These are phyloP conservation scores for Hylodesmum podocarpum DNA, from an alignment of 306 rosid species.

Conservation along the genomic window DNA sequence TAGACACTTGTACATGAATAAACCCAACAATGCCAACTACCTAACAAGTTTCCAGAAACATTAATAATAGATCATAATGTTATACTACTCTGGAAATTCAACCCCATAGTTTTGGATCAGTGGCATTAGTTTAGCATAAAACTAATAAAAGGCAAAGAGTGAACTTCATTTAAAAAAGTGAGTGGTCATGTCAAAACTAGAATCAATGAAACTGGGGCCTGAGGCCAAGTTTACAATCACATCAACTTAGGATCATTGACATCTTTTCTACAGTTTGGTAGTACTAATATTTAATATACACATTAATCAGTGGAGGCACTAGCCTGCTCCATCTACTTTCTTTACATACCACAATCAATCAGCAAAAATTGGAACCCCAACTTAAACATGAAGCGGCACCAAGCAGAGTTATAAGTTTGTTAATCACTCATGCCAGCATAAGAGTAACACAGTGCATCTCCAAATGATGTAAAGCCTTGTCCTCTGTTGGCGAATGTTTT, in stretches of 20 bases:
- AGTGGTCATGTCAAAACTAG: neutral
- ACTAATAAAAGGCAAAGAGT: neutral
- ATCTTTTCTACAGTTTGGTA: too few species aligned
- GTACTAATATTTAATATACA: neutral
- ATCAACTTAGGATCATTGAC: neutral
- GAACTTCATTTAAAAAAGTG: neutral
- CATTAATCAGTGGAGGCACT: neutral
- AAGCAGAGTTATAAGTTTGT: neutral
- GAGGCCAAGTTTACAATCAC: neutral
- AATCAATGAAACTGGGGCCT: neutral
- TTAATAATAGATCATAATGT: neutral
- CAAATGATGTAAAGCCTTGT: constrained; percentile 87
- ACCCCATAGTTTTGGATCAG: neutral
- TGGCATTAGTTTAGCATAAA: neutral
- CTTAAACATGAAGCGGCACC: neutral
- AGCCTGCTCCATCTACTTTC: constrained; percentile 5
- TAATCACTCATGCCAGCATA: constrained; percentile 66
- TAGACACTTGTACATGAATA: neutral
- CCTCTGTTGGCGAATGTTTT: constrained; percentile 63
- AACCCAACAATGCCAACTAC: neutral
- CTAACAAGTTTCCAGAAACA: neutral
- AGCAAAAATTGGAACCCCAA: neutral
- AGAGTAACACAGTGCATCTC: constrained; percentile 83
- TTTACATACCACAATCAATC: neutral
- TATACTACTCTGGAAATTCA: neutral